Base-by-base conservation (phyloP, 768 basidiomycete species). In the Mycena latifolia region DNA sequence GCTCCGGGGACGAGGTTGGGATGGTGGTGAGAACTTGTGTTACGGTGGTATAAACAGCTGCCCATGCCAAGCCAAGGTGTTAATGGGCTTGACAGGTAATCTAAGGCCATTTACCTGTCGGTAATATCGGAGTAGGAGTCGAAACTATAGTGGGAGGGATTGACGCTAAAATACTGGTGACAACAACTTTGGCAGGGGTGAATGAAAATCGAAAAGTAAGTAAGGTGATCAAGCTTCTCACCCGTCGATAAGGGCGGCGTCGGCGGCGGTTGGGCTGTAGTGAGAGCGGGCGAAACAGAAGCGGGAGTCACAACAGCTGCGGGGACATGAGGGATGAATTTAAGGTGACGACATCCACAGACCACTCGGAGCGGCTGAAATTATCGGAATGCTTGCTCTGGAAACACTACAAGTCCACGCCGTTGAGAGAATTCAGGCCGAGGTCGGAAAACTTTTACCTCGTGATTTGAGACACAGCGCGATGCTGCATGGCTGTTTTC, bases 11-110 rank as follows among this genome's bases (percentile, higher is more conserved):
- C 25, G 43, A 33, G 10, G 47, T 47, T 14, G 57, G 63, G 45
- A 41, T 39, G 28, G 63, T 66, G 52, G 64, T 63, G 37, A 69
- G 24, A 48, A 69, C 60, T 28, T 69, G 59, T 9, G 57, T 65
- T 41, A 66, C 50, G 24, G 68, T 69, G 17, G 64, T 63, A 58
- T 52, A 65, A 3, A 63, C 60, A 61, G 68, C 68, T 69, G 56
- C 50, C 61, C 24, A 45, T 31, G 43, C 60, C 59, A 64, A 56
- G 25, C 11, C 59, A 64, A 56, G 25, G 6, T 52, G 56, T 48
- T 54, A 47, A 51, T 61, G 29, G 54, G 28, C 29, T 61, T 51
- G 20, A 35, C 39, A 31, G 47, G 56, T 15, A 25, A 55, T 24
- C 14, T 20, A n/a, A 50, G 25, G 24, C 10, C 20, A 45, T 33